Base-by-base conservation (phyloP, 371 early-diverging fungal genomes). In the Nosema bombycis region DNA sequence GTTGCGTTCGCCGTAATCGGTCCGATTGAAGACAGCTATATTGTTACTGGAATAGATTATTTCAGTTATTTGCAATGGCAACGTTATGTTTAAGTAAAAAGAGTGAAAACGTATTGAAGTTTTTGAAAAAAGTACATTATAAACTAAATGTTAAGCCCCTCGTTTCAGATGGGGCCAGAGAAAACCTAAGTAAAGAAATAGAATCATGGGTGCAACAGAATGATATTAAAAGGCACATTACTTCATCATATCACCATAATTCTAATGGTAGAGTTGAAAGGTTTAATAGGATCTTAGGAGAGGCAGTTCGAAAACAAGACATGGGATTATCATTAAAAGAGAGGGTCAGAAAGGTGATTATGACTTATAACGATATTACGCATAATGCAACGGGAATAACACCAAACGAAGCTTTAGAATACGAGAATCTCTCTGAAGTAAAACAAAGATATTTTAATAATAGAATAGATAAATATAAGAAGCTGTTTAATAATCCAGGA, bases 261-360 rank as follows among this genome's bases (percentile, higher is more conserved):
- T 54, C 55, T 26, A 69, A 69, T 69, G 46, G 69, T 1, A 69
- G 69, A 69, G 37, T 69, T 28, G 58, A 58, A 58, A 12, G 66
- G 6, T 46, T 46, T 46, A 66, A 37, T 24, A 37, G 67, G 4
- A 66, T 38, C 1, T 38, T 66, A 26, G 24, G 33, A 23, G 67
- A 66, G 37, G 38, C 37, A 3, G 24, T 66, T 10, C 3, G 3
- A 6, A 66, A 66, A 66, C 26, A 4, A 12, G 67, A 66, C 26
- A 33, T 28, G 37, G 28, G 4, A 30, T 30, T 64, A 26, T 12
- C 3, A 64, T 64, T 64, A 15, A 2, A 26, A 28, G 26, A 64
- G 30, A 21, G 30, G 23, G 46, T 46, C 4, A 18, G 18, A 18
- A 18, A 46, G 10, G 46, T 46, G 46, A 46, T 46, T 10, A 46